Evolutionary conservation across 148 eudicot genomes (phyloP).

Genomic region (Camellia granthamiana): DNA sequence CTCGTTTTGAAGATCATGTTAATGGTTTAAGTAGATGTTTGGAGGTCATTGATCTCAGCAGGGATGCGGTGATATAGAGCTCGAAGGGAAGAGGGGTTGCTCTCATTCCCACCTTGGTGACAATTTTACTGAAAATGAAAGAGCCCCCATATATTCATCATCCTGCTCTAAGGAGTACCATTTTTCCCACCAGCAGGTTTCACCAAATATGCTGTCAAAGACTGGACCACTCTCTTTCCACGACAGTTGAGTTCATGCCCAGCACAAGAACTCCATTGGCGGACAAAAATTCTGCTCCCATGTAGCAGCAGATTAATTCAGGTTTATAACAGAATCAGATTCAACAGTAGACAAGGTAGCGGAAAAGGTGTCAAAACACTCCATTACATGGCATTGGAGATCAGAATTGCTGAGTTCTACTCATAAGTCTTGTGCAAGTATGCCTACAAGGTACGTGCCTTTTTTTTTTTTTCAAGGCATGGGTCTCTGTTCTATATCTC

Average conservation of each 20-base stretch:
- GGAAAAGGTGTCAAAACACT: background rate
- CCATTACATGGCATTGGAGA: background rate
- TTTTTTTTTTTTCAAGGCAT: background rate
- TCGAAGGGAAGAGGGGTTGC: conserved; percentile 7
- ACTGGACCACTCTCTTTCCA: too few species aligned
- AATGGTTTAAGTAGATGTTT: conserved; percentile 19
- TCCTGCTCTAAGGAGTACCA: too few species aligned
- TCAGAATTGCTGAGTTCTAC: background rate
- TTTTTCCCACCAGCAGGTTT: too few species aligned
- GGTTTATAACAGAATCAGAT: too few species aligned
- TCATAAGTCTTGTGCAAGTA: background rate
- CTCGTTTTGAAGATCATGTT: conserved; percentile 22
- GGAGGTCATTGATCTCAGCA: conserved; percentile 27
- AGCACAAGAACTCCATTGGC: too few species aligned
- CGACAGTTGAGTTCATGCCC: too few species aligned
- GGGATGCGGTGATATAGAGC: conserved; percentile 3
- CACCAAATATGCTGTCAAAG: too few species aligned
- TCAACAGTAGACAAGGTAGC: background rate
- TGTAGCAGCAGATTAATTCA: too few species aligned
- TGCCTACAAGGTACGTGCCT: background rate
- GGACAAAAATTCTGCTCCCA: too few species aligned
- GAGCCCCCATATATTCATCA: too few species aligned
- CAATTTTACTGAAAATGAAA: background rate
- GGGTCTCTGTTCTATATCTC: background rate
- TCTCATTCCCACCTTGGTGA: background rate